Evolutionary conservation across 139 green algal species (phyloP), one percentile per base, ranked within the genome.

Genomic region (Desmodesmus armatus): DNA sequence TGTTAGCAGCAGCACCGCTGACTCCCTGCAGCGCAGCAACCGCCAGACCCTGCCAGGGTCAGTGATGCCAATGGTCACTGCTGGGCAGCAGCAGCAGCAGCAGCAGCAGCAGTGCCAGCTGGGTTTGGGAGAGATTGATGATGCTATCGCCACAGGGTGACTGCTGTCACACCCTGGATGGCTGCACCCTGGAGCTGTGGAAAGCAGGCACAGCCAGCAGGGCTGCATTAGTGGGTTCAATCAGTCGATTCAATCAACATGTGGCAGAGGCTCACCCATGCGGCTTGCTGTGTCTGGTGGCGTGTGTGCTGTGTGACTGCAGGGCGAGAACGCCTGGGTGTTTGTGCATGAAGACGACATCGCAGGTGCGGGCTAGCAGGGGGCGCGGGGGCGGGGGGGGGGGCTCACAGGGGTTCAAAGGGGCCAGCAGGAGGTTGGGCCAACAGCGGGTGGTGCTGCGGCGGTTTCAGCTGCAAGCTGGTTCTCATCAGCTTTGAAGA

Each of bases 281-380:
- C 51, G 17, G 21, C 51, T 62, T 19, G 21, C 51, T 62, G 17
- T 19, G 17, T 67, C 21, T 13, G 21, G 1, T 67, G 2, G 37
- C 49, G 7, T 33, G 15, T 49, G 67, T 19, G 58, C 71, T 37
- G 5, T 78, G 47, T 31, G 9, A n/a, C 44, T 87, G 41, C 85
- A 97, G 95, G 92, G 92, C 27, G 93, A 97, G 83, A 98, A 98
- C 85, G 93, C 93, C 0, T 98, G 95, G 94, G 87, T 98, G 37
- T 98, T 98, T 89, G 84, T 95, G n/a, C 58, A 87, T 9, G 96
- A 98, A 82, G 95, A 98, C 44, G 70, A 84, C 80, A 94, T 98
- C 49, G 60, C 91, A 29, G n/a, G n/a, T n/a, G n/a, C n/a, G n/a
- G n/a, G n/a, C n/a, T n/a, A n/a, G n/a, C n/a, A n/a, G n/a, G n/a